phyloP scores from a whole-genome alignment of 2,329 filamentous ascomycete species.

The Teratosphaeria destructans region DNA sequence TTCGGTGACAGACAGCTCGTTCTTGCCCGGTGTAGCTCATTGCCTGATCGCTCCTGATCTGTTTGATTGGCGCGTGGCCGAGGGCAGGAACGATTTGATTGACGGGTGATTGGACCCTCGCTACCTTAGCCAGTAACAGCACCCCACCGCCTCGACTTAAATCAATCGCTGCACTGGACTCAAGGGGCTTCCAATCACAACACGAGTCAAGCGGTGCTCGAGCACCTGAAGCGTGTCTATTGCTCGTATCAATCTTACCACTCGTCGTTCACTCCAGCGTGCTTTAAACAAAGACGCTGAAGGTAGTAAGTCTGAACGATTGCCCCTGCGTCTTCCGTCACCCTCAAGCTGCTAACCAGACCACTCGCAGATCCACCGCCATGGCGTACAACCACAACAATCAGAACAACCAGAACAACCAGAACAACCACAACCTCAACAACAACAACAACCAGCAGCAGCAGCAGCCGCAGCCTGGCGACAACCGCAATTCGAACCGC shows the following conservation, averaged over 20 bases:
- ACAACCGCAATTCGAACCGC: slow-evolving; percentile 31
- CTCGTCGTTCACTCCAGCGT: neutral
- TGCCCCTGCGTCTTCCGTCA: neutral
- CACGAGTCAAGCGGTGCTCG: neutral
- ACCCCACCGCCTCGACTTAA: neutral
- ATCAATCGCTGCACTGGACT: neutral
- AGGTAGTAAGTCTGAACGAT: neutral
- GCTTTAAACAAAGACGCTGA: neutral
- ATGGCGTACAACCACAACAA: slow-evolving; percentile 10
- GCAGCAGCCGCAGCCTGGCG: slow-evolving; percentile 15
- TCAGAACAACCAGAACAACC: too few species aligned
- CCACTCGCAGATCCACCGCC: neutral
- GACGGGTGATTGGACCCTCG: neutral
- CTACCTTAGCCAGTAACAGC: neutral
- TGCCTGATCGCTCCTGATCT: neutral
- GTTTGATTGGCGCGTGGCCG: neutral
- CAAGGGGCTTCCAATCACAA: neutral
- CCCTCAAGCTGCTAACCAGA: neutral
- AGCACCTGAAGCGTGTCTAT: neutral
- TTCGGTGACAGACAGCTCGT: neutral
- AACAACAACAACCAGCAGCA: slow-evolving; percentile 5
- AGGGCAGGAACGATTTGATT: neutral
- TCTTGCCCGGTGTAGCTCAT: neutral
- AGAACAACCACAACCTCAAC: slow-evolving; percentile 1
- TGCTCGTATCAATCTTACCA: neutral